phyloP scores from a whole-genome alignment of 2,329 filamentous ascomycete species.

The Ascochyta clinopodiicola region DNA sequence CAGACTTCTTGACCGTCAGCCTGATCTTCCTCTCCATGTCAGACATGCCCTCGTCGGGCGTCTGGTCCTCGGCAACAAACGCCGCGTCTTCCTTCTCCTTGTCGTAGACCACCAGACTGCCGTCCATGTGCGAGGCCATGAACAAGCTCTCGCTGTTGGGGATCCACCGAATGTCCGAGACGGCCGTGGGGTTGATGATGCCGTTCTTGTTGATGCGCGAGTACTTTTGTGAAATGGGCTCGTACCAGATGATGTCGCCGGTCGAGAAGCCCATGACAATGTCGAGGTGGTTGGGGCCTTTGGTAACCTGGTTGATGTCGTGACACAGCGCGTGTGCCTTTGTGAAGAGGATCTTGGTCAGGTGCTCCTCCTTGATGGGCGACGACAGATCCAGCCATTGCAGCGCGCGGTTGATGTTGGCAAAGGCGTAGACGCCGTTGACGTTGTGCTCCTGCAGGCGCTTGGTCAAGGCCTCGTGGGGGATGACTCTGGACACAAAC shows the following conservation, averaged over 20 bases:
- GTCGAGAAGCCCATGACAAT: slow-evolving; percentile 95
- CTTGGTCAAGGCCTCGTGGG: slow-evolving; percentile 81
- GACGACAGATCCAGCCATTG: slow-evolving; percentile 94
- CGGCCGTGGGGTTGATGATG: slow-evolving; percentile 82
- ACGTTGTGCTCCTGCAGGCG: slow-evolving; percentile 77
- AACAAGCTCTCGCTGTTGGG: slow-evolving; percentile 94
- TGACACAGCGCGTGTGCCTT: slow-evolving; percentile 96
- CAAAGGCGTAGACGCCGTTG: slow-evolving; percentile 88
- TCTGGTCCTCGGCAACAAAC: slow-evolving; percentile 72
- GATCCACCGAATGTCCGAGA: slow-evolving; percentile 90
- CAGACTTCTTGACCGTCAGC: slow-evolving; percentile 84
- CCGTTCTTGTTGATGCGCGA: slow-evolving; percentile 97
- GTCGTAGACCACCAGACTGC: slow-evolving; percentile 90
- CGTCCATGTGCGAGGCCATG: slow-evolving; percentile 89
- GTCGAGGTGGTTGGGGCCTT: slow-evolving; percentile 80
- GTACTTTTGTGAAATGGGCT: slow-evolving; percentile 95
- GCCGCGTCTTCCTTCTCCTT: slow-evolving; percentile 92
- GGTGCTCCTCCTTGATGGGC: slow-evolving; percentile 78
- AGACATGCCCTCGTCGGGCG: slow-evolving; percentile 33
- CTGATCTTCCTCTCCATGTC: slow-evolving; percentile 48
- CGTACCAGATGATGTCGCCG: slow-evolving; percentile 98
- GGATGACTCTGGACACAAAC: slow-evolving; percentile 95
- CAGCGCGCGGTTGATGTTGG: slow-evolving; percentile 92
- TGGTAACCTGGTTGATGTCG: slow-evolving; percentile 86
- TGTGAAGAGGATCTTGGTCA: slow-evolving; percentile 96